Base-by-base conservation (phyloP, 768 basidiomycete genomes). In the Russula dissimulans region DNA sequence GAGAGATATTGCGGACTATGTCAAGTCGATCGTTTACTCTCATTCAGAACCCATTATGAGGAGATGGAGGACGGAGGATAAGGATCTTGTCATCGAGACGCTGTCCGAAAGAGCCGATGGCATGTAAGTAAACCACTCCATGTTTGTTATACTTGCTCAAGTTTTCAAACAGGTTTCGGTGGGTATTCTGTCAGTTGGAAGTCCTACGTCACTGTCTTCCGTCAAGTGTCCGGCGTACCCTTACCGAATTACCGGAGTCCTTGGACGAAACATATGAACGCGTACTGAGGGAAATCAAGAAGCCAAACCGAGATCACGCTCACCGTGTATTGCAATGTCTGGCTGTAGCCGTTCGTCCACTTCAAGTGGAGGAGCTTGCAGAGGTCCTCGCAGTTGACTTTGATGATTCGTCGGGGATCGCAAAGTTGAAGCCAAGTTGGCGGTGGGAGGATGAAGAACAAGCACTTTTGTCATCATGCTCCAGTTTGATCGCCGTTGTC, bases 71-170 rank as follows among this genome's bases (percentile, higher is more conserved):
- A n/a, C 0, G 1, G 49, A 51, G 34, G 50, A 50, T n/a, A 58
- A 58, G 34, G 26, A 41, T 3, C 29, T 51, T 3, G 49, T 51
- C 3, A 18, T 52, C 7, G 18, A 38, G 10, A 29, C 15, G 3
- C 57, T 58, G 15, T 39, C 59, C 1, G 43, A 41, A 32, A 60
- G 49, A 14, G 59, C 59, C 0, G 39, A 60, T 31, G 59, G 59
- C 5, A 55, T 60, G 59, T 60, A 45, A 51, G 59, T 15, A 26
- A 31, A 34, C 22, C 0, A 9, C 14, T 26, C 7, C 5, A 17
- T 12, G 7, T 6, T 26, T 17, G 9, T 34, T 1, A 14, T 42
- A 0, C 10, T n/a, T 14, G n/a, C 52, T 22, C 29, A 32, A 15
- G 22, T 26, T 26, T 1, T 29, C 5, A 15, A 54, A 18, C 38